phyloP scores from a whole-genome alignment of 192 early-diverging fungal species.

The Coemansia brasiliensis region DNA sequence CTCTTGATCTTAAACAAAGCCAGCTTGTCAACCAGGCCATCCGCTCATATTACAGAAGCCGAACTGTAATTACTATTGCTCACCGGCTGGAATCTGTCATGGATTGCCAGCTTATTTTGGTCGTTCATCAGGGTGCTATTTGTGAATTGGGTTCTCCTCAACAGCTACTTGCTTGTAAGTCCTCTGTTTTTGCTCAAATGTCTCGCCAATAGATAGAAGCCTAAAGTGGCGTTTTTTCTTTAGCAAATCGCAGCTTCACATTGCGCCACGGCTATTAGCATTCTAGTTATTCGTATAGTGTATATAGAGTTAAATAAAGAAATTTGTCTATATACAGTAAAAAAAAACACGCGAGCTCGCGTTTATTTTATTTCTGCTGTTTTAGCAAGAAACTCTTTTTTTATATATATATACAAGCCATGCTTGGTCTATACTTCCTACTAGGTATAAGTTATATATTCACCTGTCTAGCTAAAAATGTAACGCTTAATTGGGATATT shows the following conservation, averaged over 20 bases:
- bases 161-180: background rate
- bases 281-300: too few species aligned
- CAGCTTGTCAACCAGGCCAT: constrained; percentile 56
- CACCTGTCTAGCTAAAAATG: background rate
- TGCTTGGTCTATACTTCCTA: too few species aligned
- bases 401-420: too few species aligned
- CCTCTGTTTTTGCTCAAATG: constrained; percentile 10
- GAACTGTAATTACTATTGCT: constrained; percentile 68
- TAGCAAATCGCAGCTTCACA: too few species aligned
- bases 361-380: too few species aligned
- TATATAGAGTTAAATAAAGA: too few species aligned
- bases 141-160: constrained; percentile 23
- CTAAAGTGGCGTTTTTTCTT: too few species aligned
- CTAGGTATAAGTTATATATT: background rate
- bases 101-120: constrained; percentile 30
- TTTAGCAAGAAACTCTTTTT: too few species aligned
- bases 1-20: constrained; percentile 57
- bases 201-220: background rate
- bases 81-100: constrained; percentile 56
- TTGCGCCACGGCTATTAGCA: too few species aligned
- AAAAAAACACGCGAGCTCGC: background rate
- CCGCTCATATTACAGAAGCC: constrained; percentile 50
- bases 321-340: too few species aligned
- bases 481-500: constrained; percentile 60
- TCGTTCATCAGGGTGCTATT: constrained; percentile 24